Conservation (phyloP, 495 filamentous ascomycete genomes). For the Symbiotaphrina buchneri region DNA sequence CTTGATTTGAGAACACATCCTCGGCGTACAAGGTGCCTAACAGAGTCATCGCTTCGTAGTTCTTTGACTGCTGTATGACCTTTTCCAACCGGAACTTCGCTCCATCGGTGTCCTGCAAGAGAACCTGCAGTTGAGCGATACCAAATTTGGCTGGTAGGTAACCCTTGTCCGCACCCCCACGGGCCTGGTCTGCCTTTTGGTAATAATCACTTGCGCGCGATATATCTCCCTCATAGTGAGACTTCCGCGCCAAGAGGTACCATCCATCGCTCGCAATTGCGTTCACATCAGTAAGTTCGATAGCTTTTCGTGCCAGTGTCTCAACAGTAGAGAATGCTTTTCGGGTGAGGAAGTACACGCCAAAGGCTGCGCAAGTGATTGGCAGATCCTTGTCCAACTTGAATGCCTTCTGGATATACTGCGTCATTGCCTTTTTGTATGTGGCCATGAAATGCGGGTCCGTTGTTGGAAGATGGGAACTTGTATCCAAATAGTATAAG, state of each 20-base stretch:
- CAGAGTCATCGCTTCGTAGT: conserved; percentile 74
- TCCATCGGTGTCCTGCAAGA: conserved; percentile 65
- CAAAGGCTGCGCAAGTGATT: conserved; percentile 74
- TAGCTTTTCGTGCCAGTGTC: conserved; percentile 70
- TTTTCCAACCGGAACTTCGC: conserved; percentile 90
- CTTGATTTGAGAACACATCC: conserved; percentile 66
- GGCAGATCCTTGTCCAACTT: conserved; percentile 89
- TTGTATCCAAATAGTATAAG: conserved; percentile 66
- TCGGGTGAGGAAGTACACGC: conserved; percentile 62
- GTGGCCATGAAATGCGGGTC: conserved; percentile 53
- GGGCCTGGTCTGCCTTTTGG: conserved; percentile 63
- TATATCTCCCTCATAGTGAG: conserved; percentile 49
- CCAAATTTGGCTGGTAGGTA: conserved; percentile 89
- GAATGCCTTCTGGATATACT: conserved; percentile 83
- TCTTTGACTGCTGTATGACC: conserved; percentile 68
- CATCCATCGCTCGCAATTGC: conserved; percentile 89
- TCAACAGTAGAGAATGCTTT: conserved; percentile 63
- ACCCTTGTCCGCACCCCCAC: conserved; percentile 70
- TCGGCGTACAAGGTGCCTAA: conserved; percentile 81
- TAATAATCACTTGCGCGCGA: conserved; percentile 62
- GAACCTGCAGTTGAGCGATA: conserved; percentile 62
- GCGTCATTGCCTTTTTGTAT: conserved; percentile 83
- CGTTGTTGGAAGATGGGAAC: conserved; percentile 53
- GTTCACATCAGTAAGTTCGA: conserved; percentile 86
- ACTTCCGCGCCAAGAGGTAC: conserved; percentile 79